Percentiles rank a stretch among this genome's conserved stretches.
phyloP scores from a whole-genome alignment of 306 rosid genomes.

The Calophaca sinica region DNA sequence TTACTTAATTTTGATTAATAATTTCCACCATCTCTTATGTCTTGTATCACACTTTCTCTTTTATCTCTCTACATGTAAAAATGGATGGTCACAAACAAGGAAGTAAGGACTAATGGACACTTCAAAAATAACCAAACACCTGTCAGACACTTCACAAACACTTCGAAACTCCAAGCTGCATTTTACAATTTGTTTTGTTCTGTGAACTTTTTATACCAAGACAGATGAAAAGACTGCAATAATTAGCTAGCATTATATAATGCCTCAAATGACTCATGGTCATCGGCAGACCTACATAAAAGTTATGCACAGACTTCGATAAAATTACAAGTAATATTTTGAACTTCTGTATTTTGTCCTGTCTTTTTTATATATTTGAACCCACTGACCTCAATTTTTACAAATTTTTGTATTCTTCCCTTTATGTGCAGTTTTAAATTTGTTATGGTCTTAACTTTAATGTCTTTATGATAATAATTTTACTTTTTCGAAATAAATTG shows the following conservation, averaged over 20 bases:
- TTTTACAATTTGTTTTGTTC: neutral
- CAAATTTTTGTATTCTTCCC: too few species aligned
- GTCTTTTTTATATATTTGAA: too few species aligned
- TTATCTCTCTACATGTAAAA: conserved; percentile 2
- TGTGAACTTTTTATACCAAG: neutral
- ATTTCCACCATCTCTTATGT: neutral
- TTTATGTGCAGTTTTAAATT: too few species aligned
- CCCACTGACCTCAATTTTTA: too few species aligned
- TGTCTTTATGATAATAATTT: too few species aligned
- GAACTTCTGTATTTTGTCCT: too few species aligned
- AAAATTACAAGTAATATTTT: too few species aligned
- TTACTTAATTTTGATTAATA: neutral
- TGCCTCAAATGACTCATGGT: neutral
- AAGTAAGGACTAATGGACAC: neutral
- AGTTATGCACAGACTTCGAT: too few species aligned
- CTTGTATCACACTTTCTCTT: conserved; percentile 25
- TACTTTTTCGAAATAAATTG: too few species aligned
- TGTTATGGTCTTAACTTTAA: too few species aligned
- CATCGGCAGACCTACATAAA: too few species aligned
- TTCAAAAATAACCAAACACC: neutral
- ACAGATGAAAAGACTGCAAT: neutral
- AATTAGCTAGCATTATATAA: neutral
- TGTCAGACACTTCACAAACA: neutral
- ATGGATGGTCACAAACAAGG: conserved; percentile 2
- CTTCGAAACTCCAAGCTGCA: neutral